Evolutionary conservation across 495 filamentous ascomycete genomes (phyloP).

Genomic region (Apodospora peruviana): DNA sequence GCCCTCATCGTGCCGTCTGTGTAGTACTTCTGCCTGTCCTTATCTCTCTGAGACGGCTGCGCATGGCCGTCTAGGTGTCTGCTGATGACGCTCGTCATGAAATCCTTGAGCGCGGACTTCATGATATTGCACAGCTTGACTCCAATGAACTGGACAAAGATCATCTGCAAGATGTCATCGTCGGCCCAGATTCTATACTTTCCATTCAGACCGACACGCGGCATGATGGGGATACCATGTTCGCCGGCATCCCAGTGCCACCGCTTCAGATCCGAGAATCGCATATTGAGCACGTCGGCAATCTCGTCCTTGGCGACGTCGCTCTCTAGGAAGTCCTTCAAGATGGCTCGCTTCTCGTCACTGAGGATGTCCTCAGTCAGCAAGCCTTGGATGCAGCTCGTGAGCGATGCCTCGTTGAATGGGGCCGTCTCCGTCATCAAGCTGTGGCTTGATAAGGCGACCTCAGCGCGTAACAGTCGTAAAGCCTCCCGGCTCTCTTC

Average conservation of each 20-base stretch:
- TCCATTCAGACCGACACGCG: slow-evolving; percentile 60
- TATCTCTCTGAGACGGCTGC: slow-evolving; percentile 8
- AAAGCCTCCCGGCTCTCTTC: slow-evolving; percentile 31
- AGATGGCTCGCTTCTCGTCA: slow-evolving; percentile 53
- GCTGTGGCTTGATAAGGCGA: slow-evolving; percentile 7
- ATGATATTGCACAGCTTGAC: slow-evolving; percentile 50
- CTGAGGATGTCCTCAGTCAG: slow-evolving; percentile 55
- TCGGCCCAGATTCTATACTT: slow-evolving; percentile 66
- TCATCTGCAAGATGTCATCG: slow-evolving; percentile 60
- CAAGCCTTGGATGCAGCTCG: slow-evolving; percentile 45
- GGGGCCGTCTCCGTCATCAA: slow-evolving; percentile 18
- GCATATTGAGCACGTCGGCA: slow-evolving; percentile 64
- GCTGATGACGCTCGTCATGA: slow-evolving; percentile 21
- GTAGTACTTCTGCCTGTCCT: slow-evolving; percentile 4
- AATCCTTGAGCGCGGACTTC: slow-evolving; percentile 33
- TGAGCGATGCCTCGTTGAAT: slow-evolving; percentile 23
- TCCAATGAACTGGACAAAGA: slow-evolving; percentile 62
- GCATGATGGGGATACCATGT: slow-evolving; percentile 51
- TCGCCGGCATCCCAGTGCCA: slow-evolving; percentile 54
- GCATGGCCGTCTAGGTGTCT: slow-evolving; percentile 8
- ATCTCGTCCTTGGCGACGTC: slow-evolving; percentile 54
- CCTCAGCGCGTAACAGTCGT: slow-evolving; percentile 13
- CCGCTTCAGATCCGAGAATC: slow-evolving; percentile 50
- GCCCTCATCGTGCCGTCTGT: background rate
- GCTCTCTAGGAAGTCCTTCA: slow-evolving; percentile 57